These are phyloP conservation scores for Xylaria sp. DNA, from an alignment of 2,329 filamentous ascomycete species.

Conservation along the genomic window DNA sequence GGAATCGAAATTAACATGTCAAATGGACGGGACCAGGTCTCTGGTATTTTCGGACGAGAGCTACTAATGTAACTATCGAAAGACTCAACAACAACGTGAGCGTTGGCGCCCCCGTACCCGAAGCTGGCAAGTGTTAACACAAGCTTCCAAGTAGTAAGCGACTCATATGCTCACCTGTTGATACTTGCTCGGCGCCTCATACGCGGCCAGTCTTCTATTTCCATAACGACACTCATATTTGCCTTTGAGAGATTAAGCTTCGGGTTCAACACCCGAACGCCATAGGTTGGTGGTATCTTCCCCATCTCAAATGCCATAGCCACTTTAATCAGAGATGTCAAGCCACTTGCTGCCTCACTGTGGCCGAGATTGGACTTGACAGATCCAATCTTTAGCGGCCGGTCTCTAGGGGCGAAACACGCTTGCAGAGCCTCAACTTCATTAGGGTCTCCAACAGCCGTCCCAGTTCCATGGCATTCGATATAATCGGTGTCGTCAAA, in stretches of 20 bases:
- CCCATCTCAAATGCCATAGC: background rate
- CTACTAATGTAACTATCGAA: background rate
- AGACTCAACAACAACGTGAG: background rate
- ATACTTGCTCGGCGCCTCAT: background rate
- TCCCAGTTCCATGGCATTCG: conserved; percentile 36
- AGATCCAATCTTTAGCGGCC: too few relatives aligned
- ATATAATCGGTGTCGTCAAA: conserved; percentile 43
- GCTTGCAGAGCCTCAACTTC: background rate
- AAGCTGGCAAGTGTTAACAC: background rate
- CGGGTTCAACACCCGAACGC: background rate
- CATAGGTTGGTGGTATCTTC: background rate
- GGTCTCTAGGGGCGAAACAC: too few relatives aligned
- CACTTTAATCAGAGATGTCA: background rate
- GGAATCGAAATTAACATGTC: background rate
- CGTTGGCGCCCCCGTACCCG: background rate
- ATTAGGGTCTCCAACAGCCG: background rate
- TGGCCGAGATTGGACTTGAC: background rate
- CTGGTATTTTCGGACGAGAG: background rate
- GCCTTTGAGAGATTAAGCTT: background rate
- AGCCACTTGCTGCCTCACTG: background rate
- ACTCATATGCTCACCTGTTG: background rate
- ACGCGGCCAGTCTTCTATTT: background rate
- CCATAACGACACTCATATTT: background rate
- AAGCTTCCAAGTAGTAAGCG: too few relatives aligned
- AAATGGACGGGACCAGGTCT: background rate